Conservation (phyloP, 2,329 filamentous ascomycete species). For the Arthrobotrys megalospora region DNA sequence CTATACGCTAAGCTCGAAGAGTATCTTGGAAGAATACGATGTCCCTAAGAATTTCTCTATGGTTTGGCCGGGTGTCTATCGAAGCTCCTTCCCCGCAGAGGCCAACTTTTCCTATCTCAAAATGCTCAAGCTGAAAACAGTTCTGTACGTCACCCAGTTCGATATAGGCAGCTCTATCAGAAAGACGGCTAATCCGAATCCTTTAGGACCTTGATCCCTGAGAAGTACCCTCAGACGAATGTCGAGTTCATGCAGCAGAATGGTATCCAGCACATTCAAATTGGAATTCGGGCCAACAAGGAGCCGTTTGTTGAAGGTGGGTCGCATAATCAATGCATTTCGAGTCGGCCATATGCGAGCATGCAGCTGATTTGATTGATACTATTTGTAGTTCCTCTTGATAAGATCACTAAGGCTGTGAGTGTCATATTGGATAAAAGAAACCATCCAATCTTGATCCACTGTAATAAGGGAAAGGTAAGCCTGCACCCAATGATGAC, state of each 20-base stretch:
- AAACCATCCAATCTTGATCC: slow-evolving; percentile 86
- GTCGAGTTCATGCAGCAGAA: slow-evolving; percentile 76
- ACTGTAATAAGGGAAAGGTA: slow-evolving; percentile 93
- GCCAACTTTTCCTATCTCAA: slow-evolving; percentile 80
- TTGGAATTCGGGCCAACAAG: slow-evolving; percentile 90
- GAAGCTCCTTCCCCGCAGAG: slow-evolving; percentile 82
- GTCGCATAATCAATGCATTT: slow-evolving; percentile 31
- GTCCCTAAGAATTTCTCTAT: slow-evolving; percentile 78
- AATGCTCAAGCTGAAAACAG: slow-evolving; percentile 80
- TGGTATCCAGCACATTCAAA: slow-evolving; percentile 79
- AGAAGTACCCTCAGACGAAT: slow-evolving; percentile 70
- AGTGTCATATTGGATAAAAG: slow-evolving; percentile 78
- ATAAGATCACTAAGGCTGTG: slow-evolving; percentile 80
- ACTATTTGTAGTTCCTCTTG: slow-evolving; percentile 70
- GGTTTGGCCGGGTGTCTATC: slow-evolving; percentile 81
- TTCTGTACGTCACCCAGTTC: slow-evolving; percentile 74
- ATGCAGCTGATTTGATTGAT: slow-evolving; percentile 51
- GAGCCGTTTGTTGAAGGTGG: slow-evolving; percentile 74
- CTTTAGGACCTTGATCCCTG: slow-evolving; percentile 71
- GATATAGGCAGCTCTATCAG: not conserved
- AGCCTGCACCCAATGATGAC: slow-evolving; percentile 61
- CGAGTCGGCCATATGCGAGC: slow-evolving; percentile 37
- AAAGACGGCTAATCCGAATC: slow-evolving; percentile 20
- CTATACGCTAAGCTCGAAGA: slow-evolving; percentile 37
- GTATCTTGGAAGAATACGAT: slow-evolving; percentile 58